A percentile compares a stretch with the other conserved stretches of the same genome.
phyloP scores from a whole-genome alignment of 441 rosid species.

The Jatropha multifida region DNA sequence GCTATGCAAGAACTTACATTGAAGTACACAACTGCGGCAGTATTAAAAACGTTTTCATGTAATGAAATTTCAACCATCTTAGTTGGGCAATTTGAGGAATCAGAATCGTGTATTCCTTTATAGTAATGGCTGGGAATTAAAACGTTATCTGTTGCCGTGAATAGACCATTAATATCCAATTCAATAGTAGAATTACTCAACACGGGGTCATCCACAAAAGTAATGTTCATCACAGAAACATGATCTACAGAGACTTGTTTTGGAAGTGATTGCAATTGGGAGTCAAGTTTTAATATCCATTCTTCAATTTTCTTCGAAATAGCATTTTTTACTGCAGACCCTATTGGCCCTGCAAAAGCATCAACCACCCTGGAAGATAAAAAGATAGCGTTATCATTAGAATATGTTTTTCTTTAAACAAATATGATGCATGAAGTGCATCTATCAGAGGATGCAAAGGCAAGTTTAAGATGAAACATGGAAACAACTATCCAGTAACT shows the following conservation, averaged over 20 bases:
- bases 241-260: constrained; percentile 47
- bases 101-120: constrained; percentile 28
- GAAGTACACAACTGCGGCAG: constrained; percentile 69
- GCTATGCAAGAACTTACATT: constrained; percentile 46
- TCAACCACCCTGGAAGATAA: constrained; percentile 52
- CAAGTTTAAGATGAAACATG: neutral
- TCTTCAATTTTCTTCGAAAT: constrained; percentile 51
- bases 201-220: constrained; percentile 55
- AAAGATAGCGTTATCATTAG: constrained; percentile 7
- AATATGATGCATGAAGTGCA: neutral
- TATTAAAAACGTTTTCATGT: constrained; percentile 56
- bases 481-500: neutral
- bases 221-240: constrained; percentile 61
- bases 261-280: constrained; percentile 64
- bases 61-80: constrained; percentile 63
- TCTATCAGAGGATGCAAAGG: neutral
- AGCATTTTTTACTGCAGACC: constrained; percentile 57
- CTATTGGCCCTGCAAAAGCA: constrained; percentile 61
- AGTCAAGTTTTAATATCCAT: constrained; percentile 62
- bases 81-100: constrained; percentile 30
- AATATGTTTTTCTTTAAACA: neutral
- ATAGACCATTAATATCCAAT: constrained; percentile 60
- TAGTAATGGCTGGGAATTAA: constrained; percentile 22
- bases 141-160: constrained; percentile 35
- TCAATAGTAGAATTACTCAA: constrained; percentile 54